Conservation (phyloP, 2,329 filamentous ascomycete genomes). For the Alternaria arbusti region DNA sequence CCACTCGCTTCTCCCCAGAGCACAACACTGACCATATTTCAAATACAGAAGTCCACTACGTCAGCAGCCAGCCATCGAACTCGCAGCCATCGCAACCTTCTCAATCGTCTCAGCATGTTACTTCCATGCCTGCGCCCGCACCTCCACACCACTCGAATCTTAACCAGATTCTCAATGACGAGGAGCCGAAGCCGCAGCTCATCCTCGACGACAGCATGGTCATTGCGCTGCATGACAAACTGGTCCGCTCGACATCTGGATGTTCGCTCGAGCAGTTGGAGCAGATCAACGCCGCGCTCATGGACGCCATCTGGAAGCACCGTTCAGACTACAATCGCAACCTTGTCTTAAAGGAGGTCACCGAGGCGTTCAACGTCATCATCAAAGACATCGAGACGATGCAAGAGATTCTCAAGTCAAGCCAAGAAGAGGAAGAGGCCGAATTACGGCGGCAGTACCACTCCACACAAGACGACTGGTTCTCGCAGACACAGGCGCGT, state of each 20-base stretch:
- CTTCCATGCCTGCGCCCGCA: conserved; percentile 45
- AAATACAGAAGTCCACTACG: conserved; percentile 39
- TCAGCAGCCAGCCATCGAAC: conserved; percentile 46
- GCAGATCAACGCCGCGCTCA: conserved; percentile 87
- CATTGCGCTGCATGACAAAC: conserved; percentile 63
- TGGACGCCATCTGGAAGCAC: conserved; percentile 86
- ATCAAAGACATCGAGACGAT: conserved; percentile 70
- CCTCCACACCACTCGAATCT: conserved; percentile 47
- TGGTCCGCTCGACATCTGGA: conserved; percentile 73
- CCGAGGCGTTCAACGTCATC: conserved; percentile 75
- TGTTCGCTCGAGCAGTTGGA: conserved; percentile 93
- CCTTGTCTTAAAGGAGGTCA: conserved; percentile 69
- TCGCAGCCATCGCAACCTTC: conserved; percentile 49
- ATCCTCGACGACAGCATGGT: conserved; percentile 61
- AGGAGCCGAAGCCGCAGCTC: conserved; percentile 40
- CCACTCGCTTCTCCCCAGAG: conserved; percentile 10
- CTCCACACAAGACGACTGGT: conserved; percentile 12
- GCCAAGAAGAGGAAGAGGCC: conserved; percentile 42
- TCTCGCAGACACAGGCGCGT: conserved; percentile 7
- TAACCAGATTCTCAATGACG: conserved; percentile 52
- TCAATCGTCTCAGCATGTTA: conserved; percentile 43
- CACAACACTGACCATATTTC: conserved; percentile 24
- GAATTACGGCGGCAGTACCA: conserved; percentile 11
- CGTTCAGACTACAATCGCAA: conserved; percentile 84
- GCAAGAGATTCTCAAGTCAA: conserved; percentile 52